These are phyloP conservation scores for Trypanosoma avium DNA, from an alignment of 208 protist species.

Conservation along the genomic window DNA sequence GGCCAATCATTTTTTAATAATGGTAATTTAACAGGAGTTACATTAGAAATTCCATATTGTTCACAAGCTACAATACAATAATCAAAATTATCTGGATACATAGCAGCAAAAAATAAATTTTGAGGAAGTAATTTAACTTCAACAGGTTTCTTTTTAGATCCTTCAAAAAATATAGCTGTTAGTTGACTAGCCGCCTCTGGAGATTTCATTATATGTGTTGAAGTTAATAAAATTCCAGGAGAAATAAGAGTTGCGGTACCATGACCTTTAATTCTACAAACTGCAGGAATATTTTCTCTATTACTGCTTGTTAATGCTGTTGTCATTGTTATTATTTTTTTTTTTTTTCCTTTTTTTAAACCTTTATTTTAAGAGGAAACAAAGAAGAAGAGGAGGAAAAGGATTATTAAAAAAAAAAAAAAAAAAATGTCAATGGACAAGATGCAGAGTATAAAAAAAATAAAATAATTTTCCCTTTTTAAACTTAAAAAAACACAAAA, in stretches of 20 bases:
- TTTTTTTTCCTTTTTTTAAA: conserved; percentile 6
- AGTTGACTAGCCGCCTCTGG: conserved; percentile 39
- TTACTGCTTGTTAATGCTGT: conserved; percentile 61
- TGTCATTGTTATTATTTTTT: conserved; percentile 33
- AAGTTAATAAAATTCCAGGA: conserved; percentile 72
- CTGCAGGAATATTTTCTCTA: conserved; percentile 82
- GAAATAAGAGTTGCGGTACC: conserved; percentile 77
- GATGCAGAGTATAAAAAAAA: no score
- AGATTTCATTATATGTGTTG: conserved; percentile 32
- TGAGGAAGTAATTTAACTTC: conserved; percentile 68
- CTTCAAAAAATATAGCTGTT: conserved; percentile 86
- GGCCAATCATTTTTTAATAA: conserved; percentile 74
- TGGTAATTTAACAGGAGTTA: conserved; percentile 70
- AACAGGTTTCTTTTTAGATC: conserved; percentile 79
- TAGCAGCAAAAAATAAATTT: conserved; percentile 69
- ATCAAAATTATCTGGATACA: conserved; percentile 86
- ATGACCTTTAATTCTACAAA: conserved; percentile 71
- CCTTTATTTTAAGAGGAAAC: background rate
- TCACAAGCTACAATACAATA: conserved; percentile 91
- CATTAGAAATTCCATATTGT: conserved; percentile 60
- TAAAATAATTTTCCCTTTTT: no score
- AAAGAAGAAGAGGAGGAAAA: background rate
- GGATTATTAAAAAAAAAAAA: no score
- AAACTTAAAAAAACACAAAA: no score
- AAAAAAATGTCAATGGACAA: no score